These are phyloP conservation scores for Coemansia sp. DNA, from an alignment of 192 early-diverging fungal genomes.

Conservation along the genomic window DNA sequence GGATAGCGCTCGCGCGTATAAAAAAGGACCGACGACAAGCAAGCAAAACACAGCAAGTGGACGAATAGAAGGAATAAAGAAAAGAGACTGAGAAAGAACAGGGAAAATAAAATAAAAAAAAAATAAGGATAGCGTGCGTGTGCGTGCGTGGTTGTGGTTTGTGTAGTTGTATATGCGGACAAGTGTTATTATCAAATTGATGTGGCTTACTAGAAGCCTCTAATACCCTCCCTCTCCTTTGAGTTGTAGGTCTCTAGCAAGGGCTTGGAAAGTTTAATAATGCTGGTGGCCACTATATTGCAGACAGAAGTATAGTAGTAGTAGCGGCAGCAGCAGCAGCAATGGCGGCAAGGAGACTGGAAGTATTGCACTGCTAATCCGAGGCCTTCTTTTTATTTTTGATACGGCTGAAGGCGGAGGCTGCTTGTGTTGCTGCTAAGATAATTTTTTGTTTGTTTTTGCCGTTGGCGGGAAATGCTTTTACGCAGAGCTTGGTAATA, in stretches of 20 bases:
- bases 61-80: background rate
- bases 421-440: background rate
- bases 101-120: background rate
- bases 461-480: too few species aligned
- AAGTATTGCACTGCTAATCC: too few species aligned
- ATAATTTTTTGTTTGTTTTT: background rate
- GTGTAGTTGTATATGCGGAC: background rate
- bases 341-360: too few species aligned
- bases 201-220: background rate
- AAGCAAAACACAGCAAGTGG: too few species aligned
- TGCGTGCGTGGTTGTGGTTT: too few species aligned
- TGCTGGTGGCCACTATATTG: background rate
- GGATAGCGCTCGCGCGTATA: too few species aligned
- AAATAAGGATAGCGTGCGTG: background rate
- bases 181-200: background rate
- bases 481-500: background rate
- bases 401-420: background rate
- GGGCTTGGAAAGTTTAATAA: too few species aligned
- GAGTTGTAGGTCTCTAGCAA: too few species aligned
- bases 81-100: conserved; percentile 1
- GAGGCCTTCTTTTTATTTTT: too few species aligned
- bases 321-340: too few species aligned
- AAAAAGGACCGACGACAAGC: background rate
- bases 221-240: background rate
- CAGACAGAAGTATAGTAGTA: background rate